phyloP scores from a whole-genome alignment of 164 flowering plant species.

The Magnolia changhungtana region DNA sequence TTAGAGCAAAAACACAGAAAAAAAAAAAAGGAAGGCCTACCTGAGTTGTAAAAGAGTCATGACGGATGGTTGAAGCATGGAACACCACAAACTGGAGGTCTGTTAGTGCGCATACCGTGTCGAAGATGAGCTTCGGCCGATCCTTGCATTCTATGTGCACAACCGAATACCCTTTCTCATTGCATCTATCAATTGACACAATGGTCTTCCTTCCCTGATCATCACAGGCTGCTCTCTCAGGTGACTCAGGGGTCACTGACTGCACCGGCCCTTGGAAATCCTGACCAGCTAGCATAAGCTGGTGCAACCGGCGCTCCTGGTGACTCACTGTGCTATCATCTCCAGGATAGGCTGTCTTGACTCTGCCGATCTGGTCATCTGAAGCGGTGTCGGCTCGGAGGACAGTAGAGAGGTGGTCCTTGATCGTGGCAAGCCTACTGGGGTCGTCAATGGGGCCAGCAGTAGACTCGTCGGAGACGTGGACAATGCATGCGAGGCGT shows the following conservation, averaged over 20 bases:
- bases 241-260: constrained; percentile 3
- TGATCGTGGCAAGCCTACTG: constrained; percentile 45
- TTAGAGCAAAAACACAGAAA: neutral
- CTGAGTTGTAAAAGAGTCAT: constrained; percentile 51
- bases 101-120: constrained; percentile 65
- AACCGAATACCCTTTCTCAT: constrained; percentile 58
- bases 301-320: constrained; percentile 68
- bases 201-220: constrained; percentile 21
- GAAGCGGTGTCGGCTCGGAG: constrained; percentile 30
- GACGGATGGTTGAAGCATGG: constrained; percentile 51
- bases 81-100: constrained; percentile 73
- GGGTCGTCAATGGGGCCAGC: constrained; percentile 46
- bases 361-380: constrained; percentile 27
- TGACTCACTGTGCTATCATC: constrained; percentile 28
- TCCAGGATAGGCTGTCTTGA: constrained; percentile 20
- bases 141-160: constrained; percentile 52
- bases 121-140: constrained; percentile 63
- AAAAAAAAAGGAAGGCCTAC: constrained; percentile 21
- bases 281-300: constrained; percentile 54
- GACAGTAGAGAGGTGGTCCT: constrained; percentile 54
- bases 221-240: constrained; percentile 2
- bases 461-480: constrained; percentile 46
- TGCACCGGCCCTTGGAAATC: constrained; percentile 43
- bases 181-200: constrained; percentile 49
- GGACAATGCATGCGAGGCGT: constrained; percentile 55